Percentiles rank a stretch among this genome's conserved stretches.
phyloP scores from a whole-genome alignment of 192 early-diverging fungal species.

The Backusella tuberculispora region DNA sequence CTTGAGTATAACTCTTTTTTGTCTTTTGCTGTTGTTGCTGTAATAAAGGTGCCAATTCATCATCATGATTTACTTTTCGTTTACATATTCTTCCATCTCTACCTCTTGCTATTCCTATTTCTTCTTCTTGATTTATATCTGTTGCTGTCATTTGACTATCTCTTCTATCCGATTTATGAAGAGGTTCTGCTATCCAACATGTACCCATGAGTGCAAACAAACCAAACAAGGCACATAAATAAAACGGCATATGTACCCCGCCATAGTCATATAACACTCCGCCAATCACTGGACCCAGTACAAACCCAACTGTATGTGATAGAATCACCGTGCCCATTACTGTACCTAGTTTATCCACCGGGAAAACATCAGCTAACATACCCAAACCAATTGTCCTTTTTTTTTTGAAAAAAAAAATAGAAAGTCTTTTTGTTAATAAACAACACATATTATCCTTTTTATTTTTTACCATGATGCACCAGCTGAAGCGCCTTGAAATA shows the following conservation, averaged over 20 bases:
- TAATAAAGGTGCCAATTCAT: neutral
- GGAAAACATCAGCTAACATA: conserved; percentile 74
- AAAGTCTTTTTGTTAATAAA: neutral
- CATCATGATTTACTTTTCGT: neutral
- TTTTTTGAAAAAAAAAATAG: neutral
- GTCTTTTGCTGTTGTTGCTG: neutral
- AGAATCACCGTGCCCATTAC: conserved; percentile 73
- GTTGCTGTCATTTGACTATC: neutral
- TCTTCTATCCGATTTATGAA: neutral
- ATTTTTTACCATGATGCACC: conserved; percentile 64
- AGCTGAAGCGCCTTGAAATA: conserved; percentile 70
- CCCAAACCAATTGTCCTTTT: conserved; percentile 64
- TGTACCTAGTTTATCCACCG: conserved; percentile 58
- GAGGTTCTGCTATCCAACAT: conserved; percentile 64
- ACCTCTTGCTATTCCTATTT: neutral
- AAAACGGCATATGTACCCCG: conserved; percentile 68
- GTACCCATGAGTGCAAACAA: conserved; percentile 60
- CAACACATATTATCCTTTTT: neutral
- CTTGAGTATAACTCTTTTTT: neutral
- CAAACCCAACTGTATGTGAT: conserved; percentile 67
- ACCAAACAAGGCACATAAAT: conserved; percentile 64
- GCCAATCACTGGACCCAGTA: conserved; percentile 69
- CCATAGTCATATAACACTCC: conserved; percentile 65
- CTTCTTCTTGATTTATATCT: neutral
- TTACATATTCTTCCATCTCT: no score